Base-by-base conservation (phyloP, 208 protist genomes). In the Polymyxa betae region DNA sequence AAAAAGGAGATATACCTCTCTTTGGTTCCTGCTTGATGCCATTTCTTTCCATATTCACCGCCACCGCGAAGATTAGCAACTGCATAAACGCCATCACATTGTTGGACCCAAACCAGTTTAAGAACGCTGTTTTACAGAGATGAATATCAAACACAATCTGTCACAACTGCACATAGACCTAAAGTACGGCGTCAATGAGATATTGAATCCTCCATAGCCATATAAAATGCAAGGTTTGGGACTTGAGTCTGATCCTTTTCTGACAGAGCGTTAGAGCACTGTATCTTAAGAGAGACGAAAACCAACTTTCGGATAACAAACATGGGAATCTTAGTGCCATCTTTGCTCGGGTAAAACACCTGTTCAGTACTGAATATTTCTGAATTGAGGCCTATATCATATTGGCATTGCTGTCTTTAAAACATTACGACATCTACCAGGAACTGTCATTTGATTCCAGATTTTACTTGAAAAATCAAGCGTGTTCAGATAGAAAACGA, bases 11-110 rank as follows among this genome's bases (percentile, higher is more conserved):
- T 45, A 68, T 89, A 89, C 49, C n/a, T 90, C 89, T 92, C 32
- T 41, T 91, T 77, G 10, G 41, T 92, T 16, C 35, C 91, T 29
- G 66, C 46, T 45, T 92, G 54, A 20, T 92, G 91, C 91, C 91
- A 92, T n/a, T 91, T 0, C 40, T 92, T 89, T n/a, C 91, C 91
- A 91, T 92, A 92, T 64, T 92, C 91, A 46, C 91, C 91, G 0
- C 91, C 91, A 29, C 91, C 91, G 5, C 91, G 0, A 88, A 92
- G 44, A 45, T 92, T 92, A 0, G 91, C 91, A 44, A 92, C 87
- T 44, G 90, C 89, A 92, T 90, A 92, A 40, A 44, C 43, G 12
- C 89, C 91, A 90, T 87, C n/a, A 90, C 54, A 92, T 88, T 92
- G 43, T 87, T 92, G 89, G 41, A 92, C 38, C 0, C 0, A 92